A percentile compares a stretch with the other conserved stretches of the same genome.
Evolutionary conservation across 306 rosid species (phyloP).

Genomic region (Medicago ruthenica): DNA sequence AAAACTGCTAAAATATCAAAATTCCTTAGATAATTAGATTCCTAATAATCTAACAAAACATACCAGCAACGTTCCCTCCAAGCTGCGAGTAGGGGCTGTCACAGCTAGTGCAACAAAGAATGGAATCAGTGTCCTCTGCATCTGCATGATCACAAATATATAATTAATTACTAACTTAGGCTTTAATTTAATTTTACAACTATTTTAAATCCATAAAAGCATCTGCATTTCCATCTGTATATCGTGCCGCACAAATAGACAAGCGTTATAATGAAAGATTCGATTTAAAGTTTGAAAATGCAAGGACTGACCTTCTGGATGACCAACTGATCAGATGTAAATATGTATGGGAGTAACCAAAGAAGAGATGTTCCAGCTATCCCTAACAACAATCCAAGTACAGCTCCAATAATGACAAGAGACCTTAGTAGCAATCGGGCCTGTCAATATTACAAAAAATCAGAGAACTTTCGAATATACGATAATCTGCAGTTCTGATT

Average conservation of each 20-base stretch:
- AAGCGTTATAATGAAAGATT: background rate
- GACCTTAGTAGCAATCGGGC: slow-evolving; percentile 55
- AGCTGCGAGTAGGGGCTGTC: slow-evolving; percentile 75
- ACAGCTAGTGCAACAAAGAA: slow-evolving; percentile 67
- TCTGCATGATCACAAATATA: slow-evolving; percentile 55
- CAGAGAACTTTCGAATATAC: background rate
- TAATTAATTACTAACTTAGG: slow-evolving; percentile 8
- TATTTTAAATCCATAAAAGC: background rate
- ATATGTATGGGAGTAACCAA: slow-evolving; percentile 69
- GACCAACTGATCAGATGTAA: slow-evolving; percentile 72
- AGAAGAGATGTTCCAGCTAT: slow-evolving; percentile 62
- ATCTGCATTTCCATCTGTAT: background rate
- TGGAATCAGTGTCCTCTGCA: slow-evolving; percentile 78
- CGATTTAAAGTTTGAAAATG: background rate
- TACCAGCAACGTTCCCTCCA: slow-evolving; percentile 92
- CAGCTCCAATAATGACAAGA: slow-evolving; percentile 70
- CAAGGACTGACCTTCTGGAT: slow-evolving; percentile 65
- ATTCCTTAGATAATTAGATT: background rate
- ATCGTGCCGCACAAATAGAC: slow-evolving; percentile 9
- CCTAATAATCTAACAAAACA: slow-evolving; percentile 26
- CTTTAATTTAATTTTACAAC: background rate
- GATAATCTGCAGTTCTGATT: slow-evolving; percentile 1
- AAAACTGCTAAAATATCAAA: background rate
- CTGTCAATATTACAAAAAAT: slow-evolving; percentile 29
- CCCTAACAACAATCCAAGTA: slow-evolving; percentile 72